Base-by-base conservation (phyloP, 495 filamentous ascomycete species). In the Neurospora sp. region DNA sequence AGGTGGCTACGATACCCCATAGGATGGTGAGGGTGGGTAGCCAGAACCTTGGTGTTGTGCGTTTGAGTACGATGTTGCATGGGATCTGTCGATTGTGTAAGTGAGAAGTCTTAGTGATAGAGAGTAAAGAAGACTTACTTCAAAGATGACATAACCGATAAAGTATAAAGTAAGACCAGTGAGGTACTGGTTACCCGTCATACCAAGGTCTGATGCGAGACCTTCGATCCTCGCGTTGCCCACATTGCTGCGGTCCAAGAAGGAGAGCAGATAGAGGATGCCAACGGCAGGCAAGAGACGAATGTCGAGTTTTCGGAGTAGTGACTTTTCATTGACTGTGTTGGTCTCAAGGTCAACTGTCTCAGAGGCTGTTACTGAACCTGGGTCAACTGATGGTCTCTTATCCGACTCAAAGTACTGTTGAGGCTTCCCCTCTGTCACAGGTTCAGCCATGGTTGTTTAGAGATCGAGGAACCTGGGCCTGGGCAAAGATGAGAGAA, bases 101-200 rank as follows among this genome's bases (percentile, higher is more conserved):
- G 47, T 59, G 41, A 37, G 12, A 20, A 27, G 6, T 1, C 12
- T 7, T 31, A 5, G 7, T 2, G 39, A 39, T 16, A 3, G 3
- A 35, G 12, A 14, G 7, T 61, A 27, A 18, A 40, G 0, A 9
- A 16, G n/a, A 73, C 73, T 69, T 35, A 78, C 78, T 70, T 82
- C 80, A 68, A 80, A 80, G 14, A 92, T 79, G 22, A 93, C 90
- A 78, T 94, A 94, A 65, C 90, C 91, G 69, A 93, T 83, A 78
- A 93, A 94, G 78, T 92, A 93, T 0, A 94, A 78, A 0, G 91
- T 93, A 42, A 93, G 80, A 0, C 90, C 88, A 4, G 89, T 90
- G 0, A 93, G 83, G 72, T 93, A 93, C 74, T 93, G 88, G 74
- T 93, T 87, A 3, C 89, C 90, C 44, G 88, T 89, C 85, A 93